phyloP scores from a whole-genome alignment of 306 rosid species.

The Sesbania bispinosa region DNA sequence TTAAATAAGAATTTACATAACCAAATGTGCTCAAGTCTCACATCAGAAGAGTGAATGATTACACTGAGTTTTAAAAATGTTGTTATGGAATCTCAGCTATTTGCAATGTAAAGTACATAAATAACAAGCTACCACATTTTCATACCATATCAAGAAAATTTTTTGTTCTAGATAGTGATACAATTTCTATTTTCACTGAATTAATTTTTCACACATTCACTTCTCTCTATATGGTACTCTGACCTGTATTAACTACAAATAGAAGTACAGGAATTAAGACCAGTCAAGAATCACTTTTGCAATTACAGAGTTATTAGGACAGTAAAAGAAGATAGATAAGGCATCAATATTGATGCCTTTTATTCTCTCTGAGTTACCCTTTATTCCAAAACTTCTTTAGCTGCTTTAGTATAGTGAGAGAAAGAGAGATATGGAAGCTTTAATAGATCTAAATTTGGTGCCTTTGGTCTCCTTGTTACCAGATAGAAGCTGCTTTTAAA shows the following conservation, averaged over 20 bases:
- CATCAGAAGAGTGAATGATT: not conserved
- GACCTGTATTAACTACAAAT: not conserved
- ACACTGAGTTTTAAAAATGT: not conserved
- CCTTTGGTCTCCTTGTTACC: constrained; percentile 60
- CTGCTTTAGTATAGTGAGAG: constrained; percentile 44
- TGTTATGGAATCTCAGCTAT: constrained; percentile 28
- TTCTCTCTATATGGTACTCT: not conserved
- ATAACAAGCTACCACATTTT: not conserved
- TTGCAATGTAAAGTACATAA: not conserved
- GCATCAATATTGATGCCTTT: constrained; percentile 50
- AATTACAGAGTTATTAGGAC: constrained; percentile 11
- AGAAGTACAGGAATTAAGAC: constrained; percentile 18
- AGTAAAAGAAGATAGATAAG: constrained; percentile 31
- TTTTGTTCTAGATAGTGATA: not conserved
- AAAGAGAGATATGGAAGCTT: constrained; percentile 37
- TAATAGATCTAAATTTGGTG: constrained; percentile 37
- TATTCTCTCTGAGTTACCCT: constrained; percentile 26
- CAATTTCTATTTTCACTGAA: not conserved
- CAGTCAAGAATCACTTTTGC: constrained; percentile 35
- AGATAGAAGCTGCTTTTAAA: constrained; percentile 35
- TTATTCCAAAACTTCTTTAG: constrained; percentile 63
- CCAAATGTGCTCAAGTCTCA: not conserved
- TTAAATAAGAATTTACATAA: not conserved
- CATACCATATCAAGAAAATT: not conserved
- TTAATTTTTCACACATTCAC: not conserved